Evolutionary conservation across 257 asterid genomes (phyloP), one percentile per base, ranked within the genome.

Genomic region (Scutellaria baicalensis): DNA sequence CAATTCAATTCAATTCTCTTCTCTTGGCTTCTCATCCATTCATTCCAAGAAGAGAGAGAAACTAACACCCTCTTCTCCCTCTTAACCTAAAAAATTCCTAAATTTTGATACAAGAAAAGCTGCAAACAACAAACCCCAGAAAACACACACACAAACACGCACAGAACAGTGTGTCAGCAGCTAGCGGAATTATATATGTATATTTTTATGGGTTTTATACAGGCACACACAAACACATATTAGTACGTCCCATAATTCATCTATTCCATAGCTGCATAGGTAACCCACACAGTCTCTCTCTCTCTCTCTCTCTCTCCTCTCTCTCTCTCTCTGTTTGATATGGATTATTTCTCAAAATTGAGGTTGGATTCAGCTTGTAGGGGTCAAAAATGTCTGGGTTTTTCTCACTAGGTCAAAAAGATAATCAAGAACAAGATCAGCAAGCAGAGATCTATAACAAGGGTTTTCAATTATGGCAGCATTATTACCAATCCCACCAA

Each of bases 401-500:
- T 75, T 91, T 90, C 83, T 84, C 97, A 43, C 77, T 88, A 84
- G 88, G 81, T 14, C 9, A 82, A 35, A 60, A 43, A 54, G 36
- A 45, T 6, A 68, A 74, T 23, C 75, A 75, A 45, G 64, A 79
- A 2, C 76, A 76, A 50, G 83, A 66, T 10, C 84, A 74, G 0
- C 65, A 74, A 39, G 71, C 54, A 36, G 97, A 85, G 94, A 86
- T 86, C 89, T 84, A 83, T 59, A 75, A 64, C 89, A 86, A 87
- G 93, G 93, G 97, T 80, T 94, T 89, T 11, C 92, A 91, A 73
- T 75, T 84, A 89, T 93, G 99, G 91, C 91, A 84, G 57, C 92
- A 84, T 36, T 75, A 78, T 68, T 82, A 88, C 56, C 91, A 84
- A 42, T 44, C 82, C 56, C 88, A 84, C 10, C 94, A 86, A 3